A percentile compares a stretch with the other conserved stretches of the same genome.
These are phyloP conservation scores for Solanum phureja DNA, from an alignment of 257 asterid species.

Conservation along the genomic window DNA sequence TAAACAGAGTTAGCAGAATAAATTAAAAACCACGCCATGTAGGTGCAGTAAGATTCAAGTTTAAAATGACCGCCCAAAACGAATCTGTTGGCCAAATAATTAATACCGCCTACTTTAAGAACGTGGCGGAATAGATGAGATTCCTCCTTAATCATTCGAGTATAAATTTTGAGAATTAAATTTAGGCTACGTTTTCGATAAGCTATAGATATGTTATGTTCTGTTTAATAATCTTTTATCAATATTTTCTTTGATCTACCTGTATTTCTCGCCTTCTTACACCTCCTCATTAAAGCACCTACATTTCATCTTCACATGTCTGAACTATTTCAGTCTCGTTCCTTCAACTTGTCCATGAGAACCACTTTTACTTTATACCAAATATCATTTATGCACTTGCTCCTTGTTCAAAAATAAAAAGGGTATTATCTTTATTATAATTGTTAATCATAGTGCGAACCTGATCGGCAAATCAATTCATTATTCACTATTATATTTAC, in stretches of 20 bases:
- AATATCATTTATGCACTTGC: background rate
- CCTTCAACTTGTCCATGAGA: background rate
- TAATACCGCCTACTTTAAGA: background rate
- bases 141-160: background rate
- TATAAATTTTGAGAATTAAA: background rate
- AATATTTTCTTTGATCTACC: rapidly evolving
- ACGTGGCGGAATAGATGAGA: background rate
- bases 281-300: background rate
- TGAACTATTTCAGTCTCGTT: background rate
- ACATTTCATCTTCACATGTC: background rate
- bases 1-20: background rate
- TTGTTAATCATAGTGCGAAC: background rate
- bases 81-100: background rate
- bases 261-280: background rate
- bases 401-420: background rate
- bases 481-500: background rate
- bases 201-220: background rate
- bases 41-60: background rate
- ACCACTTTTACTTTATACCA: background rate
- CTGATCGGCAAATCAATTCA: background rate
- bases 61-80: background rate
- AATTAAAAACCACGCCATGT: background rate
- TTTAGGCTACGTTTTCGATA: background rate
- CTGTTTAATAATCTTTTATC: background rate
- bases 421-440: background rate